Base-by-base conservation (phyloP, 371 early-diverging fungal species). In the Apophysomyces elegans region DNA sequence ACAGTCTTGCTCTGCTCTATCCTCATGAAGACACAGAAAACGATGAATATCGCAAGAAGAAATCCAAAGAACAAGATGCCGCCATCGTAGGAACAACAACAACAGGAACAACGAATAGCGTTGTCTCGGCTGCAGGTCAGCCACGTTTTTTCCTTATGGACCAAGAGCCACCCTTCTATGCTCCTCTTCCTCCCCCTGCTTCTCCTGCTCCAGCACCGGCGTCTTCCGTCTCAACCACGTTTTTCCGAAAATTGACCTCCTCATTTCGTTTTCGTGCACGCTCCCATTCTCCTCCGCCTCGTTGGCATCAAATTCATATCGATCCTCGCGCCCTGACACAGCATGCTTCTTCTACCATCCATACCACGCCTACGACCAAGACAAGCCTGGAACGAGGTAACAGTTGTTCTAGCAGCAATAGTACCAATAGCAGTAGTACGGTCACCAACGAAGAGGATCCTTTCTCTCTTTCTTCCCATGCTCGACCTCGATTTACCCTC, bases 271-370 rank as follows among this genome's bases (percentile, higher is more conserved):
- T 69, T 13, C 69, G 69, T 8, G 61, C 69, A 38, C 69, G 69
- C 0, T 69, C 69, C 5, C 69, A 69, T 26, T 67, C 68, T 2
- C 68, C 75, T 21, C 70, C 75, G 9, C 66, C 64, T 36, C 56
- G 64, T 26, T 69, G 73, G 73, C 61, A 64, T 9, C 70, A 72
- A 35, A 64, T 70, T 43, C 62, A 60, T 50, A 66, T 70, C 39
- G 70, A 70, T 46, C 58, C 65, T 7, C 56, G 61, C 7, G 60
- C 62, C 7, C 69, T 67, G 16, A 57, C 64, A 7, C 47, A 59
- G 32, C 32, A 26, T 26, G 32, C 32, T 26, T 26, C 32, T 26
- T 26, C 3, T 2, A 26, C 32, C 32, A 26, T 26, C 32, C 32
- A 26, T 26, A 26, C 32, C 32, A 26, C 32, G 32, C 5, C 36